These are phyloP conservation scores for Thinopyrum elongatum DNA, from an alignment of 176 grass and related monocot species.

Conservation along the genomic window DNA sequence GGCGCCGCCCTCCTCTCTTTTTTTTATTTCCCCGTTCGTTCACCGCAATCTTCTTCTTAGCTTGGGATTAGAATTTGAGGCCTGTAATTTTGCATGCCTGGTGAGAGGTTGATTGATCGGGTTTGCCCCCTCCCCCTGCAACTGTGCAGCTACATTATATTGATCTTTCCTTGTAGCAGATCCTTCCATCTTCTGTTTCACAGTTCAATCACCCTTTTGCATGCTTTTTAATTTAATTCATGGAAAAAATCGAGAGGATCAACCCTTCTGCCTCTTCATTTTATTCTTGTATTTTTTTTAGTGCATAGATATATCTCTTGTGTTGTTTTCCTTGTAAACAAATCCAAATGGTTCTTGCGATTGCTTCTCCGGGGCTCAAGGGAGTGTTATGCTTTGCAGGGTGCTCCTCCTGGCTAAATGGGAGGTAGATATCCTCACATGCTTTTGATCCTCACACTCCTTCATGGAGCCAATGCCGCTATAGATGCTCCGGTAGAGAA, in stretches of 20 bases:
- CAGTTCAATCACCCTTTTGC: background rate
- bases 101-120: background rate
- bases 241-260: background rate
- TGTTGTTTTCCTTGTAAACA: background rate
- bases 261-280: background rate
- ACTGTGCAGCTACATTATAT: conserved; percentile 1
- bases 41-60: background rate
- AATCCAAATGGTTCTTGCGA: background rate
- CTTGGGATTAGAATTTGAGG: background rate
- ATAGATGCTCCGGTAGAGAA: conserved; percentile 29
- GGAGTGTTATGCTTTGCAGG: conserved; percentile 26
- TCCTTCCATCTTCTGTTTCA: background rate
- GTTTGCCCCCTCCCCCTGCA: background rate
- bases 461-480: conserved; percentile 55
- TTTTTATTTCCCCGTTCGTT: too few relatives aligned
- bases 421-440: conserved; percentile 56
- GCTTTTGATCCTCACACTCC: conserved; percentile 49
- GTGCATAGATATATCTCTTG: background rate
- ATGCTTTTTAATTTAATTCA: background rate
- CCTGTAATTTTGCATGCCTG: conserved; percentile 5
- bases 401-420: conserved; percentile 64
- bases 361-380: conserved; percentile 2
- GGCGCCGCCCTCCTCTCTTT: too few relatives aligned
- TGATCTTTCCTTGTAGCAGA: background rate
- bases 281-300: background rate